Conservation (phyloP, 2,329 filamentous ascomycete species). For the Cordyceps cicadae region DNA sequence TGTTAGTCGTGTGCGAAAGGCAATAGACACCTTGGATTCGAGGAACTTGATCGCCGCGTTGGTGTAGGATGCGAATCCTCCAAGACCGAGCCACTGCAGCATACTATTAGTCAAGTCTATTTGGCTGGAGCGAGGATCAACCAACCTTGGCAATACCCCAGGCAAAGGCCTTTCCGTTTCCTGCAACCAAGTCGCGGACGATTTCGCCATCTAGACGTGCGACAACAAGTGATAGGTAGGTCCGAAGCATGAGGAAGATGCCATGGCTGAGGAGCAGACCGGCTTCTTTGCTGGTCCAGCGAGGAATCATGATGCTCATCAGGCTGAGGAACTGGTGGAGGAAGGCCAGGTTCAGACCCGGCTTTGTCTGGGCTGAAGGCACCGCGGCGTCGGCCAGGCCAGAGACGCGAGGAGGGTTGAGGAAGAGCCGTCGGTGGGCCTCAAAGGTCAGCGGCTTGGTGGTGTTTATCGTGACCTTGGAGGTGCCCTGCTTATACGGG, state of each 20-base stretch:
- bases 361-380: constrained; percentile 83
- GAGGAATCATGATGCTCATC: constrained; percentile 94
- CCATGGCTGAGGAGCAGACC: constrained; percentile 83
- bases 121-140: neutral
- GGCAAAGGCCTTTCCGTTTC: constrained; percentile 79
- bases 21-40: constrained; percentile 95
- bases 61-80: constrained; percentile 88
- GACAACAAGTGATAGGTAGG: constrained; percentile 88
- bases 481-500: constrained; percentile 77
- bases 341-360: constrained; percentile 90
- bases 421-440: constrained; percentile 84
- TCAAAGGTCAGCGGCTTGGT: constrained; percentile 94
- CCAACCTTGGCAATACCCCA: constrained; percentile 74
- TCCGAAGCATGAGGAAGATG: constrained; percentile 80
- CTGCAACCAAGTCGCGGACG: constrained; percentile 90
- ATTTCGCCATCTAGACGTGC: constrained; percentile 92
- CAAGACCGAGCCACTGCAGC: constrained; percentile 76
- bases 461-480: constrained; percentile 82
- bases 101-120: neutral
- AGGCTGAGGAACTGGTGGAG: constrained; percentile 93
- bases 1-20: constrained; percentile 89
- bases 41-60: constrained; percentile 99
- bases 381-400: constrained; percentile 67
- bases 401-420: constrained; percentile 80
- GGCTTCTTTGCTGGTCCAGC: constrained; percentile 93